Conservation (phyloP, 164 flowering plant genomes). For the Paratinospora sagittata region DNA sequence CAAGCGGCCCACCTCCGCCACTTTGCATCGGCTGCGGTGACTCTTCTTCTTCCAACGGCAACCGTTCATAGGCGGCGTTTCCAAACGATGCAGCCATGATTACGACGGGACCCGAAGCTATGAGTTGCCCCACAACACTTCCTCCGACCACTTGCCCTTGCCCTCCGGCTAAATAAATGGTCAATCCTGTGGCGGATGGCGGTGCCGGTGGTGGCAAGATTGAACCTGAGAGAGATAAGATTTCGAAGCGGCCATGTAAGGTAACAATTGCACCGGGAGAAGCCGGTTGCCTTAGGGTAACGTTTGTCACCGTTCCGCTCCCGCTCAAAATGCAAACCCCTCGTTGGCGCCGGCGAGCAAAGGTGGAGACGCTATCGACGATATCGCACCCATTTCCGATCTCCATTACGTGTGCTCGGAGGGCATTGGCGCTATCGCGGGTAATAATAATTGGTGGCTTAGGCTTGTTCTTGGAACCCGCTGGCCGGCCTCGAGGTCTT, state of each 20-base stretch:
- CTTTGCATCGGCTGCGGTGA: conserved; percentile 23
- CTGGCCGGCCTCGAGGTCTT: conserved; percentile 73
- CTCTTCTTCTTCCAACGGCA: conserved; percentile 75
- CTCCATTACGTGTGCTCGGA: conserved; percentile 85
- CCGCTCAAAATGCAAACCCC: conserved; percentile 82
- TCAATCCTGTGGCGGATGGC: conserved; percentile 70
- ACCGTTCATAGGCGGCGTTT: conserved; percentile 85
- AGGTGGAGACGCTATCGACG: conserved; percentile 58
- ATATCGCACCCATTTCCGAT: conserved; percentile 71
- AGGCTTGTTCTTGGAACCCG: conserved; percentile 91
- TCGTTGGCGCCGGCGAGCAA: conserved; percentile 62
- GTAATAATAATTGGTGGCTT: conserved; percentile 91
- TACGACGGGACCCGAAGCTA: conserved; percentile 80
- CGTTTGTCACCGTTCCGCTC: conserved; percentile 73
- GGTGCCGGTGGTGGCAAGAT: conserved; percentile 91
- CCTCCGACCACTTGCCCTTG: conserved; percentile 94
- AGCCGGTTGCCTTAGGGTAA: conserved; percentile 67
- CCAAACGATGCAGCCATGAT: conserved; percentile 92
- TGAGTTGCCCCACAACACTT: conserved; percentile 63
- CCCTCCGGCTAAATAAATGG: conserved; percentile 77
- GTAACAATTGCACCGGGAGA: conserved; percentile 64
- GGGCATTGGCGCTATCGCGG: conserved; percentile 82
- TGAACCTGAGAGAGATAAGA: conserved; percentile 75
- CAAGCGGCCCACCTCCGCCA: conserved; percentile 32
- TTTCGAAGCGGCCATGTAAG: conserved; percentile 81